These are phyloP conservation scores for Huntiella bhutanensis DNA, from an alignment of 2,329 filamentous ascomycete genomes.

Conservation along the genomic window DNA sequence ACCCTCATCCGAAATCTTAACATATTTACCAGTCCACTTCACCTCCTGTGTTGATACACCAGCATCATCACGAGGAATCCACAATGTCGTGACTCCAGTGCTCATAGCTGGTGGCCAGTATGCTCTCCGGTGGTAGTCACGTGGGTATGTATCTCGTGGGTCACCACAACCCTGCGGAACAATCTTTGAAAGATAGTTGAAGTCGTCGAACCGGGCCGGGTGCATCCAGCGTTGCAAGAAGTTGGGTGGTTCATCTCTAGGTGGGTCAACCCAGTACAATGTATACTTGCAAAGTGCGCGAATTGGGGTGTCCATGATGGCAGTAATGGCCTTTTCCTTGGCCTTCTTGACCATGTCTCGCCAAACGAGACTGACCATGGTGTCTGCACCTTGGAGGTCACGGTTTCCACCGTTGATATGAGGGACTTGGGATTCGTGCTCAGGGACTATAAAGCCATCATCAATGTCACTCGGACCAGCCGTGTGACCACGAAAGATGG, in stretches of 20 bases:
- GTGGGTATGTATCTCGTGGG: conserved; percentile 25
- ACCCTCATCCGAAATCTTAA: conserved; percentile 54
- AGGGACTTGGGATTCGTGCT: conserved; percentile 10
- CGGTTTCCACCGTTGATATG: conserved; percentile 15
- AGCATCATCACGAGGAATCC: conserved; percentile 54
- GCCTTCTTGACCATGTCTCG: conserved; percentile 13
- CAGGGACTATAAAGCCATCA: conserved; percentile 14
- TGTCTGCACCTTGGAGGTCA: conserved; percentile 22
- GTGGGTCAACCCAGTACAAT: conserved; percentile 15
- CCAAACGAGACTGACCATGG: conserved; percentile 17
- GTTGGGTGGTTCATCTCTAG: conserved; percentile 21
- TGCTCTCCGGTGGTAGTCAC: conserved; percentile 40
- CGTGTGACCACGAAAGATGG: background rate
- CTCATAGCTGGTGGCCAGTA: conserved; percentile 55
- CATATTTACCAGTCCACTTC: conserved; percentile 42
- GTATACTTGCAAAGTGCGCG: conserved; percentile 14
- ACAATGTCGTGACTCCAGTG: conserved; percentile 42
- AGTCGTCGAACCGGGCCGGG: conserved; percentile 60
- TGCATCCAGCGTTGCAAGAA: conserved; percentile 51
- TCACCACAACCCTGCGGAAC: conserved; percentile 13
- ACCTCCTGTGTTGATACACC: conserved; percentile 57
- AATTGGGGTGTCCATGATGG: conserved; percentile 14
- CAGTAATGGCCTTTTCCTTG: conserved; percentile 17
- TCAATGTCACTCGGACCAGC: conserved; percentile 1
- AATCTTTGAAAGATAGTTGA: conserved; percentile 29